Evolutionary conservation across 192 early-diverging fungal species (phyloP), one percentile per base, ranked within the genome.

Genomic region (Funneliformis geosporum): DNA sequence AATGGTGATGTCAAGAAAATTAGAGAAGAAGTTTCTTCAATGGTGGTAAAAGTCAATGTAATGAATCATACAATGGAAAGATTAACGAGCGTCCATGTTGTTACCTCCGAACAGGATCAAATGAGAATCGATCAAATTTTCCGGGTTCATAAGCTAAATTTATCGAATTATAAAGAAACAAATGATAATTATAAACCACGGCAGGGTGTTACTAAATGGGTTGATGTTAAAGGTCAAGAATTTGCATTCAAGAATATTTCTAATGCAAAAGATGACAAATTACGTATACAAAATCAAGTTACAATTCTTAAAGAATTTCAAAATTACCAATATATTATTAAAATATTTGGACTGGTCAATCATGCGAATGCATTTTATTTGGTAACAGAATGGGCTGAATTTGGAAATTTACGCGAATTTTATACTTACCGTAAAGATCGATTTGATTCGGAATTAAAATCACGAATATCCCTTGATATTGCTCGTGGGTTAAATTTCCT

Each of bases 361-460:
- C 6, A 69, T 12, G 46, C 55, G 6, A 66, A 27, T 50, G 4
- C 8, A 25, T 6, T 4, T 10, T 65, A 69, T 12, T 69, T 68
- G 76, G 76, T 78, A 39, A 33, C 68, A 10, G 76, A 78, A 68
- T 78, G 76, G 76, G 66, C 76, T 14, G 76, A 78, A 59, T 39
- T 7, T 10, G 76, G 76, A 38, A 59, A 27, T 50, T 44, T 69
- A 8, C 10, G 43, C 33, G 66, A 68, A 42, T 23, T 69, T 21
- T 78, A 78, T 59, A 28, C 12, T 23, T 21, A 27, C 21, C 2
- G 8, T 46, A 46, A 78, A n/a, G 21, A 69, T 55, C 44, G 27
- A 4, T 78, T 44, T 47, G 11, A 21, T 7, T 4, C 4, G 12
- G 2, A 18, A 50, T 50, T 50, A 10, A 78, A 78, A 69, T 21